Evolutionary conservation across 2,329 filamentous ascomycete genomes (phyloP).

Genomic region (Cordyceps militaris): DNA sequence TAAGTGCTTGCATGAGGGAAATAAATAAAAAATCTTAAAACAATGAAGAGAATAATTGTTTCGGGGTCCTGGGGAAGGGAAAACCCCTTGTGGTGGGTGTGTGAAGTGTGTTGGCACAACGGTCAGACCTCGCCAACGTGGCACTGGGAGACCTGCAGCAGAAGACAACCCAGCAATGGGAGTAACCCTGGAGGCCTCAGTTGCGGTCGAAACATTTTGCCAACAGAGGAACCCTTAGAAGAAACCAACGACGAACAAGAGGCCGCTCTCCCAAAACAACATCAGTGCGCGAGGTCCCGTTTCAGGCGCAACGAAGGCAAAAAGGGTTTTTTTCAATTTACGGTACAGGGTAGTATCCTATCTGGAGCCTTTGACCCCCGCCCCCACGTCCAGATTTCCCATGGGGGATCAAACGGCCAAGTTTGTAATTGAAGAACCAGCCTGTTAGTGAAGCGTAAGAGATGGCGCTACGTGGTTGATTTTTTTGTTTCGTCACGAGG

Average conservation of each 20-base stretch:
- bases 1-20: neutral
- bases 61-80: no score
- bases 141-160: neutral
- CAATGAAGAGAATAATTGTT: no score
- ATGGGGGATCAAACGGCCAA: no score
- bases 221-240: neutral
- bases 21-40: no score
- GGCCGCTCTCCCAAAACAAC: no score
- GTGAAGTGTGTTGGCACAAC: neutral
- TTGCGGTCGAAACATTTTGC: neutral
- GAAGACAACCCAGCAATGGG: no score
- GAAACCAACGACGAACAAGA: neutral
- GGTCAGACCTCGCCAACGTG: neutral
- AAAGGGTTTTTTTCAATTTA: neutral
- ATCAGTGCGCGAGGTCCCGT: neutral
- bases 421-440: no score
- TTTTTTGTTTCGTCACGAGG: no score
- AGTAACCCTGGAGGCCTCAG: neutral
- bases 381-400: neutral
- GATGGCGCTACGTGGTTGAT: no score
- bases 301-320: neutral
- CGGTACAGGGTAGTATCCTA: neutral
- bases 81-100: no score
- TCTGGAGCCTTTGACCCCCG: neutral
- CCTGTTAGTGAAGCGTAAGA: no score